Evolutionary conservation across 148 eudicot species (phyloP), one percentile per base, ranked within the genome.

Genomic region (Heliamphora exappendiculata): DNA sequence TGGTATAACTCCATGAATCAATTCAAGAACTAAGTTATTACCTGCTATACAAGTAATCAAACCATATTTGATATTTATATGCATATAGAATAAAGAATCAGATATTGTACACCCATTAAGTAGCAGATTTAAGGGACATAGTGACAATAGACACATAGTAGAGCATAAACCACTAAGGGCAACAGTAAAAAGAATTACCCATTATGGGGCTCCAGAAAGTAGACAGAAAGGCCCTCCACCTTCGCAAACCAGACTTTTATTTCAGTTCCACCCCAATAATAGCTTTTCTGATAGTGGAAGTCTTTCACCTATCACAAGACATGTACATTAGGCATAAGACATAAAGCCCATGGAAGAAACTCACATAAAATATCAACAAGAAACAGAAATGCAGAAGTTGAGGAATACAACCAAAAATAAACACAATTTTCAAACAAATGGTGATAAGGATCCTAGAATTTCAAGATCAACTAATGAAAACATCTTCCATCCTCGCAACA

Each of bases 201-300:
- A 85, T 95, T 95, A 64, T 86, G 87, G 80, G 99, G 97, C 79
- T 93, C 99, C 90, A 95, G 79, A 81, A 95, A 95, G 84, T 95
- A 86, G 82, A 95, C 99, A 83, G 93, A 70, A 67, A 95, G 82
- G 65, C 98, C 94, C 89, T 95, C 98, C 76, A 95, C 99, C 81
- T 93, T 95, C 64, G 98, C 99, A 81, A 82, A 84, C 96, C 96
- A 95, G 81, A 95, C 98, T 87, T 95, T 93, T 33, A 95, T 87
- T 86, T 95, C 99, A 39, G 86, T 89, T 76, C 94, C 92, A 83
- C 90, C 86, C 98, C 94, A 93, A 77, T 79, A 82, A 83, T 86
- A 95, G 88, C 98, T 93, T 81, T 78, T 93, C 68, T 85, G 82
- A 82, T 85, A 87, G 60, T 89, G 88, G 29, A 93, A 86, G 83